phyloP scores from a whole-genome alignment of 140 eudicot genomes.

The Erigeron philadelphicus region DNA sequence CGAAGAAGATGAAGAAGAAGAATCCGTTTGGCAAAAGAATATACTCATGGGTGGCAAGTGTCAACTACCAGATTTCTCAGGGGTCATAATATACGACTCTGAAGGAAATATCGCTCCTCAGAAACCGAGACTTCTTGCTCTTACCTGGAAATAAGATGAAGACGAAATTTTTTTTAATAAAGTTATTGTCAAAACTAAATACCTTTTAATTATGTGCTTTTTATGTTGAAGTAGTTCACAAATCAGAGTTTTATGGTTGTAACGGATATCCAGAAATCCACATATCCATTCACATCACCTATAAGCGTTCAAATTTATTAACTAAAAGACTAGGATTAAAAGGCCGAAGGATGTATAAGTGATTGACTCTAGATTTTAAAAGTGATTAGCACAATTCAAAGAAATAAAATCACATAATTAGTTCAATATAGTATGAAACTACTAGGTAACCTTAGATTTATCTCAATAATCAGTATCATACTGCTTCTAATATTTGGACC shows the following conservation, averaged over 20 bases:
- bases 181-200: neutral
- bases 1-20: slow-evolving; percentile 44
- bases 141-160: slow-evolving; percentile 66
- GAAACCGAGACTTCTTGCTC: slow-evolving; percentile 60
- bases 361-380: too few relatives aligned
- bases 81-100: slow-evolving; percentile 68
- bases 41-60: slow-evolving; percentile 93
- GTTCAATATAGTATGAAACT: too few relatives aligned
- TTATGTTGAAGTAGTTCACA: slow-evolving; percentile 15
- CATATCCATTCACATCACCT: too few relatives aligned
- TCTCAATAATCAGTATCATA: too few relatives aligned
- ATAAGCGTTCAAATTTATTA: too few relatives aligned
- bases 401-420: too few relatives aligned
- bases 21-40: slow-evolving; percentile 78
- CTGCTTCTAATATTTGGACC: too few relatives aligned
- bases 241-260: neutral
- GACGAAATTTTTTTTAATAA: neutral
- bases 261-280: neutral
- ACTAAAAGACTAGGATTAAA: too few relatives aligned
- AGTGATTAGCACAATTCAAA: too few relatives aligned
- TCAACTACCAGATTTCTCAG: slow-evolving; percentile 84
- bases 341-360: too few relatives aligned
- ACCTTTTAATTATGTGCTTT: slow-evolving; percentile 2
- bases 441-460: too few relatives aligned
- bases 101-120: slow-evolving; percentile 57